Conservation (phyloP, 441 rosid species). For the Erodium texanum region DNA sequence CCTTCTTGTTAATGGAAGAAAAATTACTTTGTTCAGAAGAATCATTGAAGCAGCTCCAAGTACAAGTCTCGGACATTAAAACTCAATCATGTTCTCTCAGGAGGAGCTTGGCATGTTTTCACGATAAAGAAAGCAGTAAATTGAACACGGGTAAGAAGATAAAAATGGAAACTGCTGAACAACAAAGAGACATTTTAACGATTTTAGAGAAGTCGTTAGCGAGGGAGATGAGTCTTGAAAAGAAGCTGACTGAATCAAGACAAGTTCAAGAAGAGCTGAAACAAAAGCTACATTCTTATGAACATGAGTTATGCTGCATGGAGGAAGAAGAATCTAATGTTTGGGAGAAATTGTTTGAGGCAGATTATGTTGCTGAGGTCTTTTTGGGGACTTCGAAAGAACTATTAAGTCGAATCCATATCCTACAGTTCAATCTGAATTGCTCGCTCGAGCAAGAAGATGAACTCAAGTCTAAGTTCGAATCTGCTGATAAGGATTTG, state of each 20-base stretch:
- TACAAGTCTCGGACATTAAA: conserved; percentile 56
- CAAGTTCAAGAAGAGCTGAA: conserved; percentile 47
- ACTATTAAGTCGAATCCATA: conserved; percentile 49
- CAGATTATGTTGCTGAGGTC: conserved; percentile 61
- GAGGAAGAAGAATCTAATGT: conserved; percentile 57
- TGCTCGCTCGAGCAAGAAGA: conserved; percentile 47
- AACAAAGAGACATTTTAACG: background rate
- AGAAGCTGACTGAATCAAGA: conserved; percentile 63
- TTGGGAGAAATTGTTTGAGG: conserved; percentile 49
- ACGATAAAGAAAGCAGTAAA: conserved; percentile 39
- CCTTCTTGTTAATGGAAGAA: conserved; percentile 42
- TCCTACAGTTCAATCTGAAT: conserved; percentile 56
- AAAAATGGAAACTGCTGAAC: background rate
- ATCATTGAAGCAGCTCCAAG: conserved; percentile 41
- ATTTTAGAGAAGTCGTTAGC: conserved; percentile 67
- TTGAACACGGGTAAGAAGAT: background rate
- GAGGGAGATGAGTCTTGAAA: conserved; percentile 81
- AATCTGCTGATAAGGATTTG: conserved; percentile 33
- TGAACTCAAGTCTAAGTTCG: conserved; percentile 44
- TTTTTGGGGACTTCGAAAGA: conserved; percentile 62
- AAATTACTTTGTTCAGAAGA: conserved; percentile 47
- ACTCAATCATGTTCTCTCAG: conserved; percentile 47
- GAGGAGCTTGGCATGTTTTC: conserved; percentile 41
- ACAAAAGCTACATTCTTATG: conserved; percentile 38
- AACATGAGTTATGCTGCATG: conserved; percentile 43